Evolutionary conservation across 805 yeast genomes (phyloP), one percentile per base, ranked within the genome.

Genomic region (Pichia nanzhaoensis): DNA sequence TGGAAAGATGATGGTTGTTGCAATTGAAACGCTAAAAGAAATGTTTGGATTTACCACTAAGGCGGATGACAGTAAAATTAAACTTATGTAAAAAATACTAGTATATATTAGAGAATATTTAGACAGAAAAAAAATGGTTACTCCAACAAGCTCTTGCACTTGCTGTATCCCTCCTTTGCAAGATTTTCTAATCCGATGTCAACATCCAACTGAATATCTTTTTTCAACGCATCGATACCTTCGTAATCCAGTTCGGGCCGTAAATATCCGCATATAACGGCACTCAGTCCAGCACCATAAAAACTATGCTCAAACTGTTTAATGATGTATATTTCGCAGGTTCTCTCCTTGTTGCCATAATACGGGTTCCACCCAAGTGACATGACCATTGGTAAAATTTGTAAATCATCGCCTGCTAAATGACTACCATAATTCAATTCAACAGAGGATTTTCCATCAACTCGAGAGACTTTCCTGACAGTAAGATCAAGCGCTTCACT

Each of bases 321-420:
- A 44, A 93, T 71, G 5, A 93, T 74, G 63, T 93, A 96, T 19
- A 93, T 69, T 56, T 93, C 95, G 3, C 93, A 95, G 0, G 95
- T 81, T 64, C 86, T 87, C 54, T 75, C 75, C 41, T 77, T 71
- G 63, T 93, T 90, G 21, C 80, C 75, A 66, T 79, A 93, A 60
- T 82, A 91, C 33, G 99, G 98, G 59, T 93, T 93, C 85, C 89
- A 87, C 1, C 99, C 99, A 17, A 93, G 73, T 8, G 96, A 86
- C 86, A 91, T 83, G 8, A 93, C 99, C 82, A 89, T 88, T 0
- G 97, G 97, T 21, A 79, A 67, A 1, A 71, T 72, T 4, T 66
- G 64, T n/a, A 59, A 51, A 41, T 71, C 70, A 2, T 73, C 65
- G 34, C 72, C 75, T 3, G 53, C 56, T 39, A 89, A 64, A 9